Base-by-base conservation (phyloP, 2,329 filamentous ascomycete genomes). In the Drechmeria coniospora region DNA sequence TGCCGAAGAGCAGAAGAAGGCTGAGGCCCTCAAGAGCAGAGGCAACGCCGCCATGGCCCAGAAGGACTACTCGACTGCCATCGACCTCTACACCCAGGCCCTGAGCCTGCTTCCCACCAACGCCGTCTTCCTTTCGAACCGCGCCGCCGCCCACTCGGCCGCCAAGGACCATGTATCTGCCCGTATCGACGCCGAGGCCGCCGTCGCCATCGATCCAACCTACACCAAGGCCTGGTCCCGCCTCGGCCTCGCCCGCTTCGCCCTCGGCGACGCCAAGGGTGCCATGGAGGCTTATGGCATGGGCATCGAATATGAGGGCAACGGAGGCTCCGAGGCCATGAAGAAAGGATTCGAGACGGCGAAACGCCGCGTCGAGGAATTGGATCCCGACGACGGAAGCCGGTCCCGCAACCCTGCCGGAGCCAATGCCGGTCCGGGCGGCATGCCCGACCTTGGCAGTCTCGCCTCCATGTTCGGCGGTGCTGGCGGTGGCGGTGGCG, bases 221-320 rank as follows among this genome's bases (percentile, higher is more conserved):
- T 98, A 95, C 65, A 92, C 86, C 40, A 95, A 98, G 62, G 90
- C 84, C 11, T 98, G 90, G 90, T 90, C 80, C 42, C 73, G 90
- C 35, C 68, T 98, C 13, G 90, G 90, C 13, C 74, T 95, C 21
- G 90, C 90, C 23, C 73, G 79, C 35, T 98, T 87, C 55, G 87
- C 87, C 11, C 70, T 94, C 28, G 87, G 86, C 19, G 87, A 98
- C 47, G 78, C 83, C 31, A 76, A 78, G 56, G 90, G 83, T 27
- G 78, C 80, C 37, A 92, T 94, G 77, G 86, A 95, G 44, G 90
- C 90, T 12, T 98, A 98, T 58, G 63, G 77, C 55, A 72, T 81
- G 52, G 90, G 90, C 29, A 95, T 98, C 48, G 81, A 93, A 50
- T 71, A 83, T 38, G 90, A 98, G 56, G 87, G 90, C 28, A 90